phyloP scores from a whole-genome alignment of 2,329 filamentous ascomycete species.

The Apiospora koreana region DNA sequence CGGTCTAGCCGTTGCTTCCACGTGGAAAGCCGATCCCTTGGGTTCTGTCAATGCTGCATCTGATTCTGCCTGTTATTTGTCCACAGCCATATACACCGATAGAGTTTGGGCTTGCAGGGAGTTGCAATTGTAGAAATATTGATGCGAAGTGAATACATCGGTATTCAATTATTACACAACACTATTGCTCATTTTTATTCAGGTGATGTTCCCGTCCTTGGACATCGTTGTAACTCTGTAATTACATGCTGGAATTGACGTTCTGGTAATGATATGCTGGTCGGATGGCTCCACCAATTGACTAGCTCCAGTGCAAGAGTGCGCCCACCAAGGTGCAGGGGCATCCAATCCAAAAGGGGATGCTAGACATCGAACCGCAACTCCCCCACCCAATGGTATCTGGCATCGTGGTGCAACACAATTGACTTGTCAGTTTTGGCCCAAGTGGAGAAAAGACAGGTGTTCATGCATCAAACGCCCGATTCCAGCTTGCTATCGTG shows the following conservation, averaged over 20 bases:
- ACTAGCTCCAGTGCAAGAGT: background rate
- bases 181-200: no score
- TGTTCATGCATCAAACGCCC: background rate
- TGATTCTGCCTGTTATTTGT: no score
- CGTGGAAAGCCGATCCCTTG: no score
- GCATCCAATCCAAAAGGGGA: background rate
- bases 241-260: background rate
- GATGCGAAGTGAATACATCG: no score
- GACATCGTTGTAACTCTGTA: background rate
- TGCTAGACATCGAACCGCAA: no score
- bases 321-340: background rate
- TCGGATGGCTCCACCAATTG: background rate
- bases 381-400: background rate
- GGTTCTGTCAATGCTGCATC: background rate
- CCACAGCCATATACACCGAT: no score
- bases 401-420: background rate
- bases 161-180: no score
- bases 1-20: background rate
- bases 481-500: background rate
- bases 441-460: background rate
- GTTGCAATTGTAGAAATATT: no score
- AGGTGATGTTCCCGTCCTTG: background rate
- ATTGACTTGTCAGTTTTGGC: background rate
- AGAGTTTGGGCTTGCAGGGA: no score
- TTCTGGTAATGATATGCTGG: background rate